Base-by-base conservation (phyloP, 2,329 filamentous ascomycete species). In the Penicillium italicum region DNA sequence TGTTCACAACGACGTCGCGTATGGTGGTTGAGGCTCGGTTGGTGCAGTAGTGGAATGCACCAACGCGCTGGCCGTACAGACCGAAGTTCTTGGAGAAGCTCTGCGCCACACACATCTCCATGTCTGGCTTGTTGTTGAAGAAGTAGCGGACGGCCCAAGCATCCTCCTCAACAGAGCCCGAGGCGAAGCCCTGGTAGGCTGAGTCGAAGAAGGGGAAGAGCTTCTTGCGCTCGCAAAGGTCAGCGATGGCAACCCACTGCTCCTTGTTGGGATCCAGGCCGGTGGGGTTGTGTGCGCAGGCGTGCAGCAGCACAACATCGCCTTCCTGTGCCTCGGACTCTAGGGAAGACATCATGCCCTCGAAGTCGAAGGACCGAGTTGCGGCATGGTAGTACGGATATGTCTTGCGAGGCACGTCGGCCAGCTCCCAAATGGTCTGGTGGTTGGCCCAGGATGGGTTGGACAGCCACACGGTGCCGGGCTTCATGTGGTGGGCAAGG, bases 151-250 rank as follows among this genome's bases (percentile, higher is more conserved):
- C 86, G 14, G 93, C 90, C 80, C 87, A 91, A 59, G 90, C 91
- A 72, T 99, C 94, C 57, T 87, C 85, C 66, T 85, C 84, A 34
- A 96, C 83, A 70, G 94, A 87, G 48, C 94, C 94, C 3, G 93
- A 95, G 2, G 93, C 93, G 71, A 97, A 99, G 43, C 94, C 94
- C 77, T 97, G 94, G 80, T 99, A 99, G 53, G 93, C 93, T 57
- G 86, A 91, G 80, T 99, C 94, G 76, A 99, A 97, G 84, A 97
- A 97, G 65, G 93, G 93, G 78, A 97, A 96, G 74, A 96, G 90
- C 63, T 85, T 85, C 80, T 90, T 94, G 69, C 84, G 76, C 69
- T 85, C 84, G 72, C 97, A 87, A 41, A 97, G 74, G 42, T 82
- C 77, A 48, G 91, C 91, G 57, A 97, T 85, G 76, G 92, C 84